These are phyloP conservation scores for Amaranthus hypochondriacus DNA, from an alignment of 148 eudicot species.

Conservation along the genomic window DNA sequence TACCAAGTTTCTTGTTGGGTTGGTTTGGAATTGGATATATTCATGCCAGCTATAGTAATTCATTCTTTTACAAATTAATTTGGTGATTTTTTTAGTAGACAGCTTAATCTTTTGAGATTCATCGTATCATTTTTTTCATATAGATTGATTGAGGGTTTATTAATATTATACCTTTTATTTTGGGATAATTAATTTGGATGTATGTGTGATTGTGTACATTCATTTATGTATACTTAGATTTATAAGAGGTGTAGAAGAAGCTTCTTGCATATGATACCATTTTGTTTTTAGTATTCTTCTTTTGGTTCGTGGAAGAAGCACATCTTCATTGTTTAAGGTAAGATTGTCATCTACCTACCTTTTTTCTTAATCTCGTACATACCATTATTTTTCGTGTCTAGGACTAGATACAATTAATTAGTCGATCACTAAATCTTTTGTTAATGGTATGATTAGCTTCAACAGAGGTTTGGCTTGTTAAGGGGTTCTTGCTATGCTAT, in stretches of 20 bases:
- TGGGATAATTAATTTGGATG: neutral
- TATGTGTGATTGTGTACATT: neutral
- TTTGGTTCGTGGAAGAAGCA: slow-evolving; percentile 6
- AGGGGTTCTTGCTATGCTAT: no score
- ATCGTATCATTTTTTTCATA: neutral
- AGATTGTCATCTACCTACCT: neutral
- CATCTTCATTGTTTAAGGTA: neutral
- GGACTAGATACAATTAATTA: neutral
- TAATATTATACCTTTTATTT: neutral
- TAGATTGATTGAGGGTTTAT: no score
- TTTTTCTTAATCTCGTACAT: neutral
- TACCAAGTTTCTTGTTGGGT: neutral
- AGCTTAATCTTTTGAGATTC: neutral
- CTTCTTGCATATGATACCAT: slow-evolving; percentile 1
- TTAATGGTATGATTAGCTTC: no score
- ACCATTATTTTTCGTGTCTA: neutral
- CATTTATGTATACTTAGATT: neutral
- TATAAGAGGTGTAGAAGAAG: neutral
- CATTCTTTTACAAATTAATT: neutral
- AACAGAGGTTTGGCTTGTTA: no score
- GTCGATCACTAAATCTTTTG: no score
- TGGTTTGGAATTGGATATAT: slow-evolving; percentile 8
- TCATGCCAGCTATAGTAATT: slow-evolving; percentile 12
- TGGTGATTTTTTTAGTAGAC: neutral
- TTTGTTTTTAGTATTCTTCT: slow-evolving; percentile 7